Evolutionary conservation across 163 green algal genomes (phyloP).

Genomic region (Coccomyxa subellipsoidea): DNA sequence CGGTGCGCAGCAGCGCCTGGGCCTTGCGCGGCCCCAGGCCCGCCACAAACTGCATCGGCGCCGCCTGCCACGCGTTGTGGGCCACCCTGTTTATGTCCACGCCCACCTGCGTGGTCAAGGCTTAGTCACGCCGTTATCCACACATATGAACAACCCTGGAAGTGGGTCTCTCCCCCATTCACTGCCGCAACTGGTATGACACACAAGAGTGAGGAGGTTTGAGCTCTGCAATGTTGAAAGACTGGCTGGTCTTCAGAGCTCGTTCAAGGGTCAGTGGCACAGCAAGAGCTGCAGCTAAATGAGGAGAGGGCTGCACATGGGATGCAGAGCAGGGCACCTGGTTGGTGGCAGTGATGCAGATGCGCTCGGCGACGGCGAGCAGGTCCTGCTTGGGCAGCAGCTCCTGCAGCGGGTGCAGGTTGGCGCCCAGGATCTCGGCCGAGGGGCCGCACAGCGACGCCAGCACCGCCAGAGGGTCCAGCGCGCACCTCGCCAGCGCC

Average conservation of each 20-base stretch:
- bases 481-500: conserved; percentile 69
- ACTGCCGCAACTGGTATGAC: no score
- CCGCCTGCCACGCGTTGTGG: conserved; percentile 64
- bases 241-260: no score
- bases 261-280: no score
- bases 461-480: conserved; percentile 82
- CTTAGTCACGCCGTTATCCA: no score
- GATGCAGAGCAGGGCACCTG: conserved; percentile 41
- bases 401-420: conserved; percentile 74
- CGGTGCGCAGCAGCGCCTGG: conserved; percentile 48
- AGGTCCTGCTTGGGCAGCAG: conserved; percentile 50
- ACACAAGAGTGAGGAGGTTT: no score
- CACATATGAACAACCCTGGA: no score
- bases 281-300: no score
- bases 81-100: conserved; percentile 83
- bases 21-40: conserved; percentile 88
- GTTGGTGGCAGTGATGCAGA: conserved; percentile 47
- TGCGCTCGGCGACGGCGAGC: conserved; percentile 36
- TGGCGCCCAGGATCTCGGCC: conserved; percentile 63
- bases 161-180: no score
- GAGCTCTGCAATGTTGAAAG: no score
- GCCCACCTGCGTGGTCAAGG: conserved; percentile 53
- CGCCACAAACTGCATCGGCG: conserved; percentile 73
- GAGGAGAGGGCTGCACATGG: no score
- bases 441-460: conserved; percentile 54